Evolutionary conservation across 2,329 filamentous ascomycete species (phyloP).

Genomic region (Zelopaecilomyces penicillatus): DNA sequence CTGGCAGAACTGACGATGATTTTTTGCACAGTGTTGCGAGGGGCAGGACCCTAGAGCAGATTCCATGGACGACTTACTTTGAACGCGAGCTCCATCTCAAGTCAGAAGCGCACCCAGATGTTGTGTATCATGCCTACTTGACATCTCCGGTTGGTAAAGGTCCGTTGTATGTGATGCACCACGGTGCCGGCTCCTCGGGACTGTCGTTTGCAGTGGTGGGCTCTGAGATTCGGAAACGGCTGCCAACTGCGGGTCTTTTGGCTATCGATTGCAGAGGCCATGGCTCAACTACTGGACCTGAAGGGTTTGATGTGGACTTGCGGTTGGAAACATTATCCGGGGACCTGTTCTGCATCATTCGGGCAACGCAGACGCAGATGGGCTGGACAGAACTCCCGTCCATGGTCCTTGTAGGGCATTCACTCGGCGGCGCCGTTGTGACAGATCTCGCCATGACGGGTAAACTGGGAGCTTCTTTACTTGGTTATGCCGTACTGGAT

Average conservation of each 20-base stretch:
- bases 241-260: constrained; percentile 76
- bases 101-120: constrained; percentile 32
- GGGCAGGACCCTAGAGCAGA: constrained; percentile 52
- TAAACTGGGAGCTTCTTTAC: constrained; percentile 55
- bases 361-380: constrained; percentile 58
- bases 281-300: constrained; percentile 55
- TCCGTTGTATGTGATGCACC: constrained; percentile 86
- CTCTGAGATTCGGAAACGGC: constrained; percentile 63
- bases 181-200: constrained; percentile 88
- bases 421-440: constrained; percentile 83
- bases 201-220: constrained; percentile 82
- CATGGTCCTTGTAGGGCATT: constrained; percentile 80
- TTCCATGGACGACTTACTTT: constrained; percentile 87
- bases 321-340: constrained; percentile 61
- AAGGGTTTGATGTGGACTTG: constrained; percentile 47
- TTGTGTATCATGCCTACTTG: constrained; percentile 78
- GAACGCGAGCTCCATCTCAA: constrained; percentile 74
- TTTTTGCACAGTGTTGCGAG: constrained; percentile 32
- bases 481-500: constrained; percentile 86
- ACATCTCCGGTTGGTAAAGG: constrained; percentile 68
- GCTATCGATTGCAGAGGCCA: constrained; percentile 83
- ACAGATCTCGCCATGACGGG: constrained; percentile 69
- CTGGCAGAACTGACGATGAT: constrained; percentile 16
- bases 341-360: constrained; percentile 65
- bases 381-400: constrained; percentile 66